Conservation (phyloP, 768 basidiomycete genomes). For the Chalciporus piperatus region DNA sequence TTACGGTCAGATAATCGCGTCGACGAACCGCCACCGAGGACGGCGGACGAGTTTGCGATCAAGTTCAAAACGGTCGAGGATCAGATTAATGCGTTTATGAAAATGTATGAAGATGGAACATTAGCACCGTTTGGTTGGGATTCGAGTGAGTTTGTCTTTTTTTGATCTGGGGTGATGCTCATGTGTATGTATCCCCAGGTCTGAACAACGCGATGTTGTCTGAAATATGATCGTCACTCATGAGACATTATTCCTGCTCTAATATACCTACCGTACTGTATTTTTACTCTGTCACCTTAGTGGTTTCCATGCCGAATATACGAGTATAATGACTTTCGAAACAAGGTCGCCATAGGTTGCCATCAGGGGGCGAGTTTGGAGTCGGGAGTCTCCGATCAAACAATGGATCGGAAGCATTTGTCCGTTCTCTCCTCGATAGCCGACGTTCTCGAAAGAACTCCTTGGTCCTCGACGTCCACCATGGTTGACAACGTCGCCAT, state of each 20-base stretch:
- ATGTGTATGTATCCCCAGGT: not conserved
- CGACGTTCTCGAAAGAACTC: not conserved
- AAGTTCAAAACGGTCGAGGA: conserved; percentile 16
- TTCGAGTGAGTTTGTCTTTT: conserved; percentile 14
- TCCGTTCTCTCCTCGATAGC: conserved; percentile 10
- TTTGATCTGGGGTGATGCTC: not conserved
- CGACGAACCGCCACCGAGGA: conserved; percentile 14
- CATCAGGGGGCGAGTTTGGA: conserved; percentile 9
- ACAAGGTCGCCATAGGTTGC: conserved; percentile 10
- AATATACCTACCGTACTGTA: conserved; percentile 11
- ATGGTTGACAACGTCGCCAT: conserved; percentile 17
- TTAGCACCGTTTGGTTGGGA: conserved; percentile 27
- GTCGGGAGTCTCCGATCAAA: conserved; percentile 18
- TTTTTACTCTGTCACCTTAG: conserved; percentile 12
- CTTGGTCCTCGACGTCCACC: conserved; percentile 8
- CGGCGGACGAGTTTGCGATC: conserved; percentile 19
- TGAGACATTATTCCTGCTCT: not conserved
- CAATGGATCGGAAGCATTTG: conserved; percentile 17
- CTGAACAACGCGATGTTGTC: not conserved
- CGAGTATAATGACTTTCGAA: conserved; percentile 15
- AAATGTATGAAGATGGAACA: conserved; percentile 17
- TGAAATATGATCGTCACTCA: conserved; percentile 3
- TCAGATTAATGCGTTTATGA: conserved; percentile 21
- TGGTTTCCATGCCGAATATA: conserved; percentile 1
- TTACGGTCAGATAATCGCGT: not conserved